Evolutionary conservation across 495 filamentous ascomycete genomes (phyloP), one percentile per base, ranked within the genome.

Genomic region (Platismatia glauca): DNA sequence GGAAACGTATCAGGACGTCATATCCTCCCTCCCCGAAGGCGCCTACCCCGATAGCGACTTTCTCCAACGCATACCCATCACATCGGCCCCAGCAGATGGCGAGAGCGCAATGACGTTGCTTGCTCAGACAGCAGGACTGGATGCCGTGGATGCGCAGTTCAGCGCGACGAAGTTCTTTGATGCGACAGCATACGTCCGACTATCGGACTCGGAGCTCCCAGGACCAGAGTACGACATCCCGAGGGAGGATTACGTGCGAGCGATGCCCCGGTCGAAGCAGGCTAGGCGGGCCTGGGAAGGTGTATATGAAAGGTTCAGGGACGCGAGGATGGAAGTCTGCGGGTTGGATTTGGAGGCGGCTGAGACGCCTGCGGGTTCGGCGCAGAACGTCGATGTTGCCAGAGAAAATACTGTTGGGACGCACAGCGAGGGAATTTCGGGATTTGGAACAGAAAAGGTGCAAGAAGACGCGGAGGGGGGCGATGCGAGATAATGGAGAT

Each of bases 181-280:
- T 16, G 67, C 62, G 56, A 75, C 74, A 12, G 65, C 71, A 3
- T 80, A 76, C 61, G 71, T 80, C 43, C 77, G 73, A 41, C 65
- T 80, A 56, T 69, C 67, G 27, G 77, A 80, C 60, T 66, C 73
- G 24, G 74, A 71, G 33, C 66, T 79, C 7, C 75, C 76, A 34
- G 77, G 72, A 9, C 80, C 80, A 13, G 77, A 81, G 64, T 76
- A 71, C 62, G 74, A 79, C 57, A 70, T 75, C 39, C 71, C 74
- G 3, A 71, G 67, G 43, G 64, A 66, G 13, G 64, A 67, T 15
- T 66, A 72, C 31, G 67, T 73, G 18, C 67, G 61, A 22, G 71
- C 76, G 1, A 67, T 68, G 58, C 79, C 79, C 1, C 67, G 68
- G 55, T 63, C 71, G 29, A 65, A 69, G 57, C 69, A 80, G n/a